A percentile compares a stretch with the other conserved stretches of the same genome.
phyloP scores from a whole-genome alignment of 2,329 filamentous ascomycete species.

The Phyllosticta ampelicida region DNA sequence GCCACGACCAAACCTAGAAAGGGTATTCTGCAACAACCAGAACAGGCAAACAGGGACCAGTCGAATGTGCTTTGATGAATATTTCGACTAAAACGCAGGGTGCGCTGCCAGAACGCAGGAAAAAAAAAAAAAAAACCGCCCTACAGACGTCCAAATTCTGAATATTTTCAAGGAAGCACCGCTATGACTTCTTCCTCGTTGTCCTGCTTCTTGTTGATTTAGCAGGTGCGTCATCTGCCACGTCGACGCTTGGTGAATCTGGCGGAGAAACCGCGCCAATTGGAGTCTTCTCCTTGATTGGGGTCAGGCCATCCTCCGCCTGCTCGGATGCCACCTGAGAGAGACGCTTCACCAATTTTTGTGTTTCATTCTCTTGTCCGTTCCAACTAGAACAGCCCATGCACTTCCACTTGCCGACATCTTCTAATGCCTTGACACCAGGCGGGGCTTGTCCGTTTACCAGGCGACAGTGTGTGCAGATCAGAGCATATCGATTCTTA shows the following conservation, averaged over 20 bases:
- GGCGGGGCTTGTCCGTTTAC: conserved; percentile 96
- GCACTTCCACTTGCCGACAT: conserved; percentile 81
- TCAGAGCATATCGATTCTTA: conserved; percentile 80
- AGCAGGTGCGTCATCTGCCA: conserved; percentile 21
- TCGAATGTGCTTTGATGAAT: not conserved
- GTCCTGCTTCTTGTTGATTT: conserved; percentile 32
- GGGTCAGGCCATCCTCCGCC: not conserved
- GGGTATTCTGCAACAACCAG: not conserved
- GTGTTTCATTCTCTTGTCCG: conserved; percentile 66
- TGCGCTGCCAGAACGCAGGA: conserved; percentile 2
- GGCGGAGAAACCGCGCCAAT: not conserved
- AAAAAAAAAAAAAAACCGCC: not conserved
- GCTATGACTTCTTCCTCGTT: conserved; percentile 23
- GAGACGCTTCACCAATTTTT: conserved; percentile 47
- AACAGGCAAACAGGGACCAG: not conserved
- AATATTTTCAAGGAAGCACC: not conserved
- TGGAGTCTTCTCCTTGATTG: not conserved
- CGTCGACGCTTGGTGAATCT: conserved; percentile 7
- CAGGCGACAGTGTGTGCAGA: conserved; percentile 70
- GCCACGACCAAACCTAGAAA: not conserved
- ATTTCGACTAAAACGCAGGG: not conserved
- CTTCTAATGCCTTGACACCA: conserved; percentile 63
- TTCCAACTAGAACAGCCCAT: conserved; percentile 75
- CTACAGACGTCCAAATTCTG: not conserved
- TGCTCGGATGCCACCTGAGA: not conserved